These are phyloP conservation scores for Aureobasidium pullulans DNA, from an alignment of 2,329 filamentous ascomycete genomes.

Conservation along the genomic window DNA sequence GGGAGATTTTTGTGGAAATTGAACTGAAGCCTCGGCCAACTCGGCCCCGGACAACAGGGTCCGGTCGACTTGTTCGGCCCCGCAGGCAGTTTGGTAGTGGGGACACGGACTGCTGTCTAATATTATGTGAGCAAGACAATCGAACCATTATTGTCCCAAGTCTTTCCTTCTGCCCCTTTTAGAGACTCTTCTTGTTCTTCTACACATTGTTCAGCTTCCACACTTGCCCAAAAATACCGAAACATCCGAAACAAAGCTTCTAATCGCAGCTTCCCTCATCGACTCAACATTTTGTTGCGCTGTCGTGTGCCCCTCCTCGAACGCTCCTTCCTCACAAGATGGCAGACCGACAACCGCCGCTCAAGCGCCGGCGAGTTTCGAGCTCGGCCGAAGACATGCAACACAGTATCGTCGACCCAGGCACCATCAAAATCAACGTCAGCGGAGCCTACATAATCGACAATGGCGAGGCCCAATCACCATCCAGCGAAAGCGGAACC, in stretches of 20 bases:
- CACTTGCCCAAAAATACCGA: neutral
- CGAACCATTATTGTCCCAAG: neutral
- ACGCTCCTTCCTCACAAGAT: neutral
- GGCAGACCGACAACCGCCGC: conserved; percentile 14
- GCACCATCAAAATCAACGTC: conserved; percentile 87
- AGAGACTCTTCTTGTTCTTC: neutral
- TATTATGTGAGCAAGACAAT: conserved; percentile 7
- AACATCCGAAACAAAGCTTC: neutral
- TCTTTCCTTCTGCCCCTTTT: neutral
- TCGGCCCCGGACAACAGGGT: neutral
- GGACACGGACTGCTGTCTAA: conserved; percentile 9
- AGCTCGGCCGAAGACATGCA: conserved; percentile 36
- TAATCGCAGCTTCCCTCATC: conserved; percentile 6
- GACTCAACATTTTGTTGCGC: conserved; percentile 3
- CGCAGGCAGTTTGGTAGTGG: neutral
- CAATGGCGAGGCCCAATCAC: conserved; percentile 24
- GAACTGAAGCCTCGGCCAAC: neutral
- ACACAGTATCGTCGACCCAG: conserved; percentile 51
- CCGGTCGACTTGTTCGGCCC: neutral
- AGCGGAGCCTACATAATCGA: conserved; percentile 95
- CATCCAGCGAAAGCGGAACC: conserved; percentile 24
- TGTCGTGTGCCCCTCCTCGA: conserved; percentile 1
- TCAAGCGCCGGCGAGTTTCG: conserved; percentile 27
- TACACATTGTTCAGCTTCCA: no score
- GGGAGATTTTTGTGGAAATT: neutral